Conservation (phyloP, 1,284 basidiomycete species). For the Trichosporon inkin region DNA sequence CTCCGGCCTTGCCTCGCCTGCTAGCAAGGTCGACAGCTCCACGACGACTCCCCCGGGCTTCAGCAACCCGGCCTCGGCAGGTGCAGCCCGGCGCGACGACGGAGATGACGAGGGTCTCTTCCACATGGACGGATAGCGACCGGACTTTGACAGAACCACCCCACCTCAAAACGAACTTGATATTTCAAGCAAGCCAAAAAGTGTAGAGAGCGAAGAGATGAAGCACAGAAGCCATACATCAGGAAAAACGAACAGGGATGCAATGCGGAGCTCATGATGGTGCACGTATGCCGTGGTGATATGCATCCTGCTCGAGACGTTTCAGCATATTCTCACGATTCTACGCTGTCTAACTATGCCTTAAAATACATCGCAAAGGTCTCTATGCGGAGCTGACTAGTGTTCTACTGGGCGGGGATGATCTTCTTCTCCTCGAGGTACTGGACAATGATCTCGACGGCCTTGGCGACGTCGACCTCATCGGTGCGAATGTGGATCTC, state of each 20-base stretch:
- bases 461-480: constrained; percentile 70
- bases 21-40: neutral
- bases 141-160: neutral
- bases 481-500: constrained; percentile 93
- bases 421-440: constrained; percentile 66
- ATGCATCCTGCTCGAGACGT: neutral
- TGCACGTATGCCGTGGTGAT: constrained; percentile 3
- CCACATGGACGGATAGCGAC: constrained; percentile 24
- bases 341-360: neutral
- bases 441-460: constrained; percentile 73
- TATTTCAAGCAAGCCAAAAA: neutral
- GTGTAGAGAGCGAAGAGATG: neutral
- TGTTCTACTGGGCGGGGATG: constrained; percentile 25
- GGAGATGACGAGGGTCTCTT: constrained; percentile 26
- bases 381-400: too few species aligned
- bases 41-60: constrained; percentile 9
- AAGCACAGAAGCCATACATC: neutral
- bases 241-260: neutral
- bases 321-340: too few species aligned
- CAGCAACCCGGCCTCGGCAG: neutral
- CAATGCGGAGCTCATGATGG: neutral
- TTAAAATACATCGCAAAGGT: too few species aligned
- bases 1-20: constrained; percentile 13
- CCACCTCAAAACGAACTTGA: neutral
- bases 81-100: constrained; percentile 16